A percentile compares a stretch with the other conserved stretches of the same genome.
phyloP scores from a whole-genome alignment of 2,329 filamentous ascomycete genomes.

The Diaporthe eres region DNA sequence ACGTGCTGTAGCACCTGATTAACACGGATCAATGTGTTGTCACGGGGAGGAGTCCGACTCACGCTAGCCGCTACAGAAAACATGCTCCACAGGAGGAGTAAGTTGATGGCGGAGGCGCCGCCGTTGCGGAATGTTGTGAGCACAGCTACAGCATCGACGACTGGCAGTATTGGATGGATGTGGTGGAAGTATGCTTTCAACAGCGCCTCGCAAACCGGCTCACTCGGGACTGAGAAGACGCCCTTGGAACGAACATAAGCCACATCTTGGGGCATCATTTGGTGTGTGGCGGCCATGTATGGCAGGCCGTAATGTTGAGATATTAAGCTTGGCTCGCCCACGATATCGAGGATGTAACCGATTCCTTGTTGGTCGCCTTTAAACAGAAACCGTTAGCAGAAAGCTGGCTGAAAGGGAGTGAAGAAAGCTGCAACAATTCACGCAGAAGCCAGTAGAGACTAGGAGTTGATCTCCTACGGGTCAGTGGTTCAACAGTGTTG shows the following conservation, averaged over 20 bases:
- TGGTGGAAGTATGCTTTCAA: constrained; percentile 1
- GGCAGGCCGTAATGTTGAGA: background rate
- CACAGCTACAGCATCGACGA: background rate
- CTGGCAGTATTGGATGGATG: background rate
- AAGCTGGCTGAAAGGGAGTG: background rate
- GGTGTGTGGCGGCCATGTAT: background rate
- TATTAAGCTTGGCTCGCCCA: background rate
- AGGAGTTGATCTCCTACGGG: background rate
- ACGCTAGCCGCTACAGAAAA: background rate
- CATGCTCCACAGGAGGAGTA: background rate
- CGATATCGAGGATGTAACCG: background rate
- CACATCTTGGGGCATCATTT: constrained; percentile 2
- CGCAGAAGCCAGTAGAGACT: background rate
- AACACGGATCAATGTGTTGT: background rate
- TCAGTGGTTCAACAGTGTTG: background rate
- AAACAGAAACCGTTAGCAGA: background rate
- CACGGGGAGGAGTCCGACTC: background rate
- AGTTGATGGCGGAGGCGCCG: background rate
- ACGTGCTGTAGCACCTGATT: constrained; percentile 1
- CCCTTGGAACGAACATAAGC: background rate
- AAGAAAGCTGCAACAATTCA: background rate
- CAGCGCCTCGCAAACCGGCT: background rate
- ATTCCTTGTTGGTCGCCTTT: background rate
- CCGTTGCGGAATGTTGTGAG: background rate
- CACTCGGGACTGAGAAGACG: background rate